These are phyloP conservation scores for Isoetes engelmannii DNA, from an alignment of 83 land plant genomes.

Conservation along the genomic window DNA sequence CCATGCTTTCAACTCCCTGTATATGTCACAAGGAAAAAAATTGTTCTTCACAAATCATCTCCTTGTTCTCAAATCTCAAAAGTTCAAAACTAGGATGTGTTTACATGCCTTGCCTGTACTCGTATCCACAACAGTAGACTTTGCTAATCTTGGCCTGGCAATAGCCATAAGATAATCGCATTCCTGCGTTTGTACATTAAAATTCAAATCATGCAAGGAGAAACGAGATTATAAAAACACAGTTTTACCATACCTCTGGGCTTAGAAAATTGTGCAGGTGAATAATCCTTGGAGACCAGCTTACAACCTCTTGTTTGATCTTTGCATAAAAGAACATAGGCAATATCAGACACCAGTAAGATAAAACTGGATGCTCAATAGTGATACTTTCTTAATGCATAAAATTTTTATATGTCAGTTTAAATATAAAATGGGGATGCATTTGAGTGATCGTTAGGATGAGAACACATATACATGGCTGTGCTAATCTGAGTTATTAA, in stretches of 20 bases:
- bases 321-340: slow-evolving; percentile 20
- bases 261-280: slow-evolving; percentile 78
- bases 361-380: slow-evolving; percentile 2
- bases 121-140: slow-evolving; percentile 84
- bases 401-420: not conserved
- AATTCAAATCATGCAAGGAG: not conserved
- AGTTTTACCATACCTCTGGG: slow-evolving; percentile 44
- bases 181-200: slow-evolving; percentile 53
- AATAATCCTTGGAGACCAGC: slow-evolving; percentile 88
- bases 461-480: not conserved
- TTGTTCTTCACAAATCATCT: not conserved
- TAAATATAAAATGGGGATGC: not conserved
- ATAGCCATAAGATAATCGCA: slow-evolving; percentile 80
- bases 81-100: not conserved
- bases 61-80: not conserved
- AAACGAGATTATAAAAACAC: not conserved
- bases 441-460: not conserved
- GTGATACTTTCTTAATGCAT: not conserved
- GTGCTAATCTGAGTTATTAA: not conserved
- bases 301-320: slow-evolving; percentile 85
- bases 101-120: slow-evolving; percentile 92
- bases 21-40: not conserved
- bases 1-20: slow-evolving; percentile 86
- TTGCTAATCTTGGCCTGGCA: slow-evolving; percentile 61
- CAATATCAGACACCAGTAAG: not conserved